Percentiles rank a stretch among this genome's conserved stretches.
phyloP scores from a whole-genome alignment of 1,284 basidiomycete species.

The Leccinum pallidistipes region DNA sequence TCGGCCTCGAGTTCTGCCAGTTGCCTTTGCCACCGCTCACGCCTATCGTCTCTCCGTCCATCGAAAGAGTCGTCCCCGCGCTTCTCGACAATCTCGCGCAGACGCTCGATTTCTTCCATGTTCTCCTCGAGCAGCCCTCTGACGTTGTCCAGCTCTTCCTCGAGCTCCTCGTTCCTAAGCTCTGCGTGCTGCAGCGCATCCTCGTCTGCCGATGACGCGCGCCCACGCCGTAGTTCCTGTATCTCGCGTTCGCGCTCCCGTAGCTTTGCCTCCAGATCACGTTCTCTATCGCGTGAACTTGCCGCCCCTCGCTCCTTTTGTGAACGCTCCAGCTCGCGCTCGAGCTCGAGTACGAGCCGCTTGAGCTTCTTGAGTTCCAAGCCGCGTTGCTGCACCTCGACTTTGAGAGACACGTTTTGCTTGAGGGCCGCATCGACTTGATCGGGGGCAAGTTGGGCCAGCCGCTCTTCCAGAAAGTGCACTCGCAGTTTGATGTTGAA shows the following conservation, averaged over 20 bases:
- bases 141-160: constrained; percentile 68
- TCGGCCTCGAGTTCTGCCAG: constrained; percentile 64
- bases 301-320: constrained; percentile 53
- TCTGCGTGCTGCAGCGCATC: constrained; percentile 55
- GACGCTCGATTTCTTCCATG: constrained; percentile 68
- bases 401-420: constrained; percentile 93
- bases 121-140: constrained; percentile 72
- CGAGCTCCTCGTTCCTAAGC: constrained; percentile 61
- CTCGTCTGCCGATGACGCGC: constrained; percentile 43
- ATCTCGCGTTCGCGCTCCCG: constrained; percentile 70
- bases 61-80: constrained; percentile 44
- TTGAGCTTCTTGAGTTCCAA: constrained; percentile 92
- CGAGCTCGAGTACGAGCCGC: constrained; percentile 83
- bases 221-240: constrained; percentile 56
- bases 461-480: constrained; percentile 89
- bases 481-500: constrained; percentile 93
- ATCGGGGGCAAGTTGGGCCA: constrained; percentile 86
- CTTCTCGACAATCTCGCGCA: constrained; percentile 62
- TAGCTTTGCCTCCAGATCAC: constrained; percentile 68
- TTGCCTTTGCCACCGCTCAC: constrained; percentile 43
- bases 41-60: constrained; percentile 38
- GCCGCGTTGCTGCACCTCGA: constrained; percentile 89
- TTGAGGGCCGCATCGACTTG: constrained; percentile 89
- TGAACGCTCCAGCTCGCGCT: constrained; percentile 74
- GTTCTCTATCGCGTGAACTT: constrained; percentile 56